phyloP scores from a whole-genome alignment of 73 alveolate species.

The Stentor roeselii region DNA sequence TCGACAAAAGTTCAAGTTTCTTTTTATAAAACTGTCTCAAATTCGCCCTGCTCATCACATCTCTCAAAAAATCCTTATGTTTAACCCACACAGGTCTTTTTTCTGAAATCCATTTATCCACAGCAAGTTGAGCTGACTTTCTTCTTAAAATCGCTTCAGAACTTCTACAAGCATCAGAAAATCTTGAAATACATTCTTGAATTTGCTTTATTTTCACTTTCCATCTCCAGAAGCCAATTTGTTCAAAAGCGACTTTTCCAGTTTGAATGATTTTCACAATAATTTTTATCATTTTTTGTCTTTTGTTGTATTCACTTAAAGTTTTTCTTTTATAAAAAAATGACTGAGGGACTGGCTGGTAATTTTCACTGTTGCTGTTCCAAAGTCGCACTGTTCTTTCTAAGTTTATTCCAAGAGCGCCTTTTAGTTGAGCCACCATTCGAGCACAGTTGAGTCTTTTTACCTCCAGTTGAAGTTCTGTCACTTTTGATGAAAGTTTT shows the following conservation, averaged over 20 bases:
- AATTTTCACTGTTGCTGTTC: neutral
- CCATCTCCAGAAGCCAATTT: slow-evolving; percentile 23
- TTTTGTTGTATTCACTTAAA: slow-evolving; percentile 8
- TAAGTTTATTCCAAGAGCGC: slow-evolving; percentile 21
- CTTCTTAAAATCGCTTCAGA: slow-evolving; percentile 7
- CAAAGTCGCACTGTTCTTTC: neutral
- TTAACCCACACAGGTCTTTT: neutral
- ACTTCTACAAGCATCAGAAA: neutral
- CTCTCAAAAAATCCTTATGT: neutral
- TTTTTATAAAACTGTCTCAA: neutral
- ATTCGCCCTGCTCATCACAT: neutral
- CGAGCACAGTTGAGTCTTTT: slow-evolving; percentile 23
- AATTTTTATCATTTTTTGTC: neutral
- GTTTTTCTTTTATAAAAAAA: neutral
- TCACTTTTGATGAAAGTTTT: neutral
- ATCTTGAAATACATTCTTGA: neutral
- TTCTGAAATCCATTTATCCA: neutral
- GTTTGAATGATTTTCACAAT: neutral
- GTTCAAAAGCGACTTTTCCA: slow-evolving; percentile 3
- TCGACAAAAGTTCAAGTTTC: neutral
- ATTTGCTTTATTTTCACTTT: neutral
- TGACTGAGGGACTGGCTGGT: neutral
- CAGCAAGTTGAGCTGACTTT: neutral
- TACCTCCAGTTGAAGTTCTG: neutral
- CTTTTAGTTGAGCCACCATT: neutral